Evolutionary conservation across 2,329 filamentous ascomycete species (phyloP).

Genomic region (Lecanicillium sp.): DNA sequence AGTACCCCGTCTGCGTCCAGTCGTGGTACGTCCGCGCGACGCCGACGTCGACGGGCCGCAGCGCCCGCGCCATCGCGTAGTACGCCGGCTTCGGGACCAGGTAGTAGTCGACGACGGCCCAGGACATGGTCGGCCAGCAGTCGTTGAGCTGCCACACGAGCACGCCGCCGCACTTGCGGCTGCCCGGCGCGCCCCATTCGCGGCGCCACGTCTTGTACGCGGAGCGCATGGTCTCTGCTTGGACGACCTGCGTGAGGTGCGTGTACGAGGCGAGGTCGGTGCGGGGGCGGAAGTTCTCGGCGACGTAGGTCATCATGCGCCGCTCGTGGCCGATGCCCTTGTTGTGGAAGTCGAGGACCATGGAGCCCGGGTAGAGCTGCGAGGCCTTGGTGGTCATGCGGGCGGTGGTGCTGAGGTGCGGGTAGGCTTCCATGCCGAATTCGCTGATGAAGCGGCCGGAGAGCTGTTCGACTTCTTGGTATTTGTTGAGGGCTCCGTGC

Average conservation of each 20-base stretch:
- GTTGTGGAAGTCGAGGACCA: constrained; percentile 74
- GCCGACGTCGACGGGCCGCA: constrained; percentile 54
- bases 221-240: constrained; percentile 45
- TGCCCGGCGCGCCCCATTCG: constrained; percentile 54
- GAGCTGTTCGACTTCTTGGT: constrained; percentile 66
- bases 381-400: constrained; percentile 50
- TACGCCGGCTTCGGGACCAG: constrained; percentile 58
- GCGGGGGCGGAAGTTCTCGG: constrained; percentile 62
- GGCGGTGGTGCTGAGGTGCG: constrained; percentile 63
- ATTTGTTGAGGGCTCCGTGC: constrained; percentile 65
- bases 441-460: constrained; percentile 74
- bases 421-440: constrained; percentile 69
- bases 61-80: constrained; percentile 46
- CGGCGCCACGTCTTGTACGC: constrained; percentile 54
- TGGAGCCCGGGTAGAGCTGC: constrained; percentile 59
- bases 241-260: constrained; percentile 55
- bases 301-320: constrained; percentile 66
- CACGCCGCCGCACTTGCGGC: constrained; percentile 56
- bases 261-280: constrained; percentile 67
- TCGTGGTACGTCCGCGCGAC: constrained; percentile 40
- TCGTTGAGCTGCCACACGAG: constrained; percentile 67
- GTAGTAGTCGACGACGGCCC: constrained; percentile 59
- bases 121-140: constrained; percentile 62
- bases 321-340: constrained; percentile 75
- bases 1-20: constrained; percentile 30